Evolutionary conservation across 371 early-diverging fungal genomes (phyloP).

Genomic region (Capillidium rhysosporum): DNA sequence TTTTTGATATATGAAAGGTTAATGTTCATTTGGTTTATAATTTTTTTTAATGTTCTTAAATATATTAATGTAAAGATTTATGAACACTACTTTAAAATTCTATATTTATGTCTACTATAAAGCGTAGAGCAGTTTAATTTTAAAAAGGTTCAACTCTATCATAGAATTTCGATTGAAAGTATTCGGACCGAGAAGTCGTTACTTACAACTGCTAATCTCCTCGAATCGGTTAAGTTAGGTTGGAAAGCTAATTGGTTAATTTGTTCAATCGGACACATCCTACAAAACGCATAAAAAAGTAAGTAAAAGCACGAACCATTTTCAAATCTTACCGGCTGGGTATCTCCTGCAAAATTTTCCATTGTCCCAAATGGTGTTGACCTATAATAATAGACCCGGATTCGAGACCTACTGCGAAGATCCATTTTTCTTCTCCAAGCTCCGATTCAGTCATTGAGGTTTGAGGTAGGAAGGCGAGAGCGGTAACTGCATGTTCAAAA

Average conservation of each 20-base stretch:
- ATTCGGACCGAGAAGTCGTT: slow-evolving; percentile 1
- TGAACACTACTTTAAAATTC: no score
- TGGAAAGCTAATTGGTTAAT: background rate
- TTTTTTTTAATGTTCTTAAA: no score
- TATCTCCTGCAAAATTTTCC: slow-evolving; percentile 19
- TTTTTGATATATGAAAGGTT: no score
- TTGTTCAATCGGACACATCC: background rate
- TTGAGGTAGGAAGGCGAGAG: slow-evolving; percentile 51
- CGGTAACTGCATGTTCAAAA: slow-evolving; percentile 51
- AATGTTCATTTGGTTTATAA: no score
- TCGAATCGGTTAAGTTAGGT: background rate
- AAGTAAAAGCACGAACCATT: no score
- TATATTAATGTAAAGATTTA: no score
- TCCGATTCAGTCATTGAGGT: slow-evolving; percentile 15
- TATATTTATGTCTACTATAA: no score
- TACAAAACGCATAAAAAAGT: background rate
- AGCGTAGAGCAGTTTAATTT: no score
- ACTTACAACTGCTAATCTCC: background rate
- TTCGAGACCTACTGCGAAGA: slow-evolving; percentile 64
- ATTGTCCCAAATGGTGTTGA: slow-evolving; percentile 14
- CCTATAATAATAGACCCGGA: slow-evolving; percentile 45
- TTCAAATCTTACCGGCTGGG: slow-evolving; percentile 17
- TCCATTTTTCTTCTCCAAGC: slow-evolving; percentile 17
- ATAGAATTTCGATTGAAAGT: no score
- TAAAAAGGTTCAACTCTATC: no score